A percentile compares a stretch with the other conserved stretches of the same genome.
Conservation (phyloP, 441 rosid genomes). For the Gossypium gossypioides region DNA sequence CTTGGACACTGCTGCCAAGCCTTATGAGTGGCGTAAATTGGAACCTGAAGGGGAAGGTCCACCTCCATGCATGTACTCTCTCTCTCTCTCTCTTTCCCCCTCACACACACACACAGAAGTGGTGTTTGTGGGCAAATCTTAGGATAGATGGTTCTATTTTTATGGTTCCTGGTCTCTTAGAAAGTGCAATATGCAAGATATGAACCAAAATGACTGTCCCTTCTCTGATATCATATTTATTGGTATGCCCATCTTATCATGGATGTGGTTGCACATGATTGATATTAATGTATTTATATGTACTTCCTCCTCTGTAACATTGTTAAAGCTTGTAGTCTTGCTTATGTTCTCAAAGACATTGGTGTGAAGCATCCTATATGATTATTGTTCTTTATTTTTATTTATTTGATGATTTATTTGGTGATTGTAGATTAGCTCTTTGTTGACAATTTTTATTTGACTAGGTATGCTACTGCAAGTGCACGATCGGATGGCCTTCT, state of each 20-base stretch:
- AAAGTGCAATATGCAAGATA: not conserved
- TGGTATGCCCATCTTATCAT: not conserved
- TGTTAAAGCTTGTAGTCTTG: not conserved
- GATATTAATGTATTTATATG: not conserved
- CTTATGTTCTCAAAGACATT: not conserved
- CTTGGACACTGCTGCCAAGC: constrained; percentile 97
- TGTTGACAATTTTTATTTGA: constrained; percentile 22
- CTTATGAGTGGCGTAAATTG: constrained; percentile 98
- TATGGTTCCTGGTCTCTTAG: not conserved
- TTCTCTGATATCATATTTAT: not conserved
- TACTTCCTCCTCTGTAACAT: not conserved
- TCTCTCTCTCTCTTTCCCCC: constrained; percentile 13
- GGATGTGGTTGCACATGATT: not conserved
- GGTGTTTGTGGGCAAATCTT: not conserved
- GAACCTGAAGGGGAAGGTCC: constrained; percentile 99
- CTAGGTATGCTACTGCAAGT: constrained; percentile 99
- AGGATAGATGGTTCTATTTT: not conserved
- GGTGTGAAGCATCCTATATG: not conserved
- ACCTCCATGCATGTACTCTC: constrained; percentile 91
- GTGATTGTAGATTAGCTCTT: constrained; percentile 4
- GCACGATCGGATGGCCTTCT: constrained; percentile 99
- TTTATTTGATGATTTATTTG: not conserved
- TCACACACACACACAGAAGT: not conserved
- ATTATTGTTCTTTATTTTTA: not conserved
- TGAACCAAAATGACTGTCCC: not conserved